These are phyloP conservation scores for Cutaneotrichosporon sp. DNA, from an alignment of 1,284 basidiomycete species.

Conservation along the genomic window DNA sequence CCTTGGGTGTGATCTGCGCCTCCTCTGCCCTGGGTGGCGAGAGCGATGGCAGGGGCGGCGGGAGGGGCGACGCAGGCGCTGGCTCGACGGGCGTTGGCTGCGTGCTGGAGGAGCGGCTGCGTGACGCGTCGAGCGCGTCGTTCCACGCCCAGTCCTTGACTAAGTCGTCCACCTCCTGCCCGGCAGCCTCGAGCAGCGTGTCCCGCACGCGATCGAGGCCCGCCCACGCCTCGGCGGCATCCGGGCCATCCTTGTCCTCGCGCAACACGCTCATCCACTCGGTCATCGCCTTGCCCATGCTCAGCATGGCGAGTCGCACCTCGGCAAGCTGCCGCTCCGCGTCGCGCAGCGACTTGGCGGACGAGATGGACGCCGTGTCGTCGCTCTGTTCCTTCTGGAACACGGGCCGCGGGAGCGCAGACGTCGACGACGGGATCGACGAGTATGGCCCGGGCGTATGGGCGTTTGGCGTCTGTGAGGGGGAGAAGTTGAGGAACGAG, in stretches of 20 bases:
- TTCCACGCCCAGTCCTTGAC: constrained; percentile 51
- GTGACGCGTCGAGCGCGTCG: constrained; percentile 41
- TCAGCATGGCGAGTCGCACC: constrained; percentile 46
- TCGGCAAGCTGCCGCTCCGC: constrained; percentile 50
- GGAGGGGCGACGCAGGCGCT: background rate
- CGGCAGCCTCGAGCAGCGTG: constrained; percentile 42
- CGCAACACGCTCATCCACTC: constrained; percentile 41
- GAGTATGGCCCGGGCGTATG: constrained; percentile 30
- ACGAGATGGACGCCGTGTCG: constrained; percentile 23
- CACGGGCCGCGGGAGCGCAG: constrained; percentile 29
- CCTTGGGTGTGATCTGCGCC: constrained; percentile 12
- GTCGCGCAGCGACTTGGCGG: constrained; percentile 39
- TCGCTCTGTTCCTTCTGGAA: constrained; percentile 12
- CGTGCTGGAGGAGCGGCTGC: constrained; percentile 2
- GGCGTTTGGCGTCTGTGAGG: constrained; percentile 16
- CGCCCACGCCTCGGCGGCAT: constrained; percentile 20
- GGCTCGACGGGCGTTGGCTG: constrained; percentile 9
- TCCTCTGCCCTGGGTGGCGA: background rate
- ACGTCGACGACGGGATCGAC: constrained; percentile 32
- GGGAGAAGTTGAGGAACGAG: constrained; percentile 48
- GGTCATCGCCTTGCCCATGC: constrained; percentile 51
- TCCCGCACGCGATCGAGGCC: constrained; percentile 42
- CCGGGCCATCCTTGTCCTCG: constrained; percentile 1
- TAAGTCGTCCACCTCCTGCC: constrained; percentile 43
- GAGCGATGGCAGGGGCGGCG: background rate